Evolutionary conservation across 176 grass and related monocot species (phyloP).

Genomic region (Zea luxurians): DNA sequence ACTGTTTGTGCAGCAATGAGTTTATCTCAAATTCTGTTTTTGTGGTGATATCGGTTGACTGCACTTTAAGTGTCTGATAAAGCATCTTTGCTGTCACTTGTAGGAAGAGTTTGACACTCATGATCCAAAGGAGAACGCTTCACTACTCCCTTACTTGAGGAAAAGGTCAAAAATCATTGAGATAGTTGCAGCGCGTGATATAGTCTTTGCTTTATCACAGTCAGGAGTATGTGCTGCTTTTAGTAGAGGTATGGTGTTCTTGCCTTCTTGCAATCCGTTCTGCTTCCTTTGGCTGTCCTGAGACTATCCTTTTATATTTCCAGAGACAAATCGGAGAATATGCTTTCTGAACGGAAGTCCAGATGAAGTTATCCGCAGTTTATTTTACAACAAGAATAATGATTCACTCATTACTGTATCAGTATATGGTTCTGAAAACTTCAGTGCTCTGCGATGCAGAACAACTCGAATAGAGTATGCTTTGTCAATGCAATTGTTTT

Average conservation of each 20-base stretch:
- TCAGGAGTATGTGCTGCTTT: conserved; percentile 91
- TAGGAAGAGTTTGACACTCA: conserved; percentile 93
- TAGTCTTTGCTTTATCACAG: conserved; percentile 84
- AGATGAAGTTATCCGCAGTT: conserved; percentile 92
- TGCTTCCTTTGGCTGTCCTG: conserved; percentile 16
- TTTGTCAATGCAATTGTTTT: neutral
- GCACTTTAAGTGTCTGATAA: neutral
- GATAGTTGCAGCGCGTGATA: conserved; percentile 80
- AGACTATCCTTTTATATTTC: conserved; percentile 39
- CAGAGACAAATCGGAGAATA: conserved; percentile 81
- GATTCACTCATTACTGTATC: conserved; percentile 91
- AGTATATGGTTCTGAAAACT: conserved; percentile 85
- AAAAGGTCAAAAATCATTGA: conserved; percentile 97
- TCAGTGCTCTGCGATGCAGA: conserved; percentile 78
- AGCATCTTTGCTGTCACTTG: conserved; percentile 35
- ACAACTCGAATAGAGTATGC: conserved; percentile 84
- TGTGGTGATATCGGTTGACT: neutral
- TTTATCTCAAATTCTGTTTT: neutral
- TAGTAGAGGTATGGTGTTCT: conserved; percentile 79
- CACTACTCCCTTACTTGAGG: conserved; percentile 70
- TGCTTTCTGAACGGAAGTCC: conserved; percentile 86
- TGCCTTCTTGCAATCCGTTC: conserved; percentile 17
- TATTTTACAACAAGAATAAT: conserved; percentile 97
- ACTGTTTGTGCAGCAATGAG: neutral
- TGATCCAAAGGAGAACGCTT: conserved; percentile 72